Evolutionary conservation across 352 stramenopile species (phyloP).

Genomic region (Thalassiosira delicatula): DNA sequence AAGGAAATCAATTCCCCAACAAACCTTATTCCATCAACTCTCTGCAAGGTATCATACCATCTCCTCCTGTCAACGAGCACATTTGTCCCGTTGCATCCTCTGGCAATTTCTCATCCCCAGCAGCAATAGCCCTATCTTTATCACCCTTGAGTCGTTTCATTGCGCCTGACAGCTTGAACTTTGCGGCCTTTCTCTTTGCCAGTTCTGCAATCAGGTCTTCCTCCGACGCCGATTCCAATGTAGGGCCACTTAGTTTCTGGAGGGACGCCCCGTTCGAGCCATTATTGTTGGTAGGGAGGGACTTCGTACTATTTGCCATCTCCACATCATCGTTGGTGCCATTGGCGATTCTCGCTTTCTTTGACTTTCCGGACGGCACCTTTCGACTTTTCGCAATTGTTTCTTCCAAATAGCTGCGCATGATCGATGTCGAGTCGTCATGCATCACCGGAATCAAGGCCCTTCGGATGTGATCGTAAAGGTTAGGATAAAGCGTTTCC

Average conservation of each 20-base stretch:
- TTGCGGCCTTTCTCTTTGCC: constrained; percentile 68
- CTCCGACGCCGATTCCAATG: constrained; percentile 64
- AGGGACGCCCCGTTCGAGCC: neutral
- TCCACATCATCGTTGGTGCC: constrained; percentile 21
- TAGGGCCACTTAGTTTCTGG: constrained; percentile 1
- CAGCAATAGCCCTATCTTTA: constrained; percentile 25
- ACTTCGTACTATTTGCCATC: neutral
- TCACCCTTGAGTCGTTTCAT: constrained; percentile 61
- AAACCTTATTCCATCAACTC: constrained; percentile 80
- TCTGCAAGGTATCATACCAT: constrained; percentile 78
- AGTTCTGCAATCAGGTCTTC: constrained; percentile 80
- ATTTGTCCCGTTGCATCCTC: constrained; percentile 73
- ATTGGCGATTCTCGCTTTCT: constrained; percentile 35
- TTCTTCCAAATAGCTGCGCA: constrained; percentile 82
- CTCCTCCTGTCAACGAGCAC: constrained; percentile 73
- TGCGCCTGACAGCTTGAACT: constrained; percentile 71
- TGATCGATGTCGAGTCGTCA: constrained; percentile 78
- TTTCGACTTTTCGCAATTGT: constrained; percentile 80
- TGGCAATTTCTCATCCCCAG: constrained; percentile 35
- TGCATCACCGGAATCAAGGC: constrained; percentile 83
- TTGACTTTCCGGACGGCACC: constrained; percentile 35
- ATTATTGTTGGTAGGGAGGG: constrained; percentile 11
- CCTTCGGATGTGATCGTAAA: constrained; percentile 83
- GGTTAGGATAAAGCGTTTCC: constrained; percentile 90
- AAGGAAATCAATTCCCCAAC: too few relatives aligned